Evolutionary conservation across 176 grass and related monocot genomes (phyloP), one percentile per base, ranked within the genome.

Genomic region (Chloris gayana): DNA sequence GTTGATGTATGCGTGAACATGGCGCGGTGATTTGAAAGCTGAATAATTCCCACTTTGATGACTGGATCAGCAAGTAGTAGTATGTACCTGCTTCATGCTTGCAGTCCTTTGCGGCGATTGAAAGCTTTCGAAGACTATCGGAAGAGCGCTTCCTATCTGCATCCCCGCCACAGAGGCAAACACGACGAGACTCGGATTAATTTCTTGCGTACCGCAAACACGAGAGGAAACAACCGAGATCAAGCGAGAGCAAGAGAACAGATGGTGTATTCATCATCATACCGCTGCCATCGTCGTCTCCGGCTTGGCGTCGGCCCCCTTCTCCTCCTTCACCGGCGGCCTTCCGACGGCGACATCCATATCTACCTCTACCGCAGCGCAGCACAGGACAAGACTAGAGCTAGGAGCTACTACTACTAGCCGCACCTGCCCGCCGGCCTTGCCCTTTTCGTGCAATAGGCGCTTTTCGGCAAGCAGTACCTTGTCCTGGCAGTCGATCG

Each of bases 341-440:
- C 83, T 83, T n/a, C 86, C 83, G 5, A 86, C 68, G 41, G 34
- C 79, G 42, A 83, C 74, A 21, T 90, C 88, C 88, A 90, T 90
- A 14, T 61, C 58, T 13, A 27, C 9, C 50, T 27, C n/a, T n/a
- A 27, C 24, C 10, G 26, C 38, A 22, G 14, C 10, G 26, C 38
- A 22, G 14, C 31, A 37, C 33, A 24, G 1, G 22, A 54, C 69
- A 64, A 72, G 21, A 14, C 9, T 45, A 61, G 17, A 17, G n/a
- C 21, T 39, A 14, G 19, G 14, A 18, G n/a, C 67, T n/a, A n/a
- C n/a, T n/a, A 35, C 34, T 35, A 42, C 10, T 12, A 5, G 24
- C 33, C 18, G 70, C 13, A 34, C 0, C 21, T 2, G 51, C 0
- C 21, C 1, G 51, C 71, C 72, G 32, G 42, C 10, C 73, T 41